Percentiles rank a stretch among this genome's conserved stretches.
These are phyloP conservation scores for Gaillardinia entomophila DNA, from an alignment of 805 yeast genomes.

Conservation along the genomic window DNA sequence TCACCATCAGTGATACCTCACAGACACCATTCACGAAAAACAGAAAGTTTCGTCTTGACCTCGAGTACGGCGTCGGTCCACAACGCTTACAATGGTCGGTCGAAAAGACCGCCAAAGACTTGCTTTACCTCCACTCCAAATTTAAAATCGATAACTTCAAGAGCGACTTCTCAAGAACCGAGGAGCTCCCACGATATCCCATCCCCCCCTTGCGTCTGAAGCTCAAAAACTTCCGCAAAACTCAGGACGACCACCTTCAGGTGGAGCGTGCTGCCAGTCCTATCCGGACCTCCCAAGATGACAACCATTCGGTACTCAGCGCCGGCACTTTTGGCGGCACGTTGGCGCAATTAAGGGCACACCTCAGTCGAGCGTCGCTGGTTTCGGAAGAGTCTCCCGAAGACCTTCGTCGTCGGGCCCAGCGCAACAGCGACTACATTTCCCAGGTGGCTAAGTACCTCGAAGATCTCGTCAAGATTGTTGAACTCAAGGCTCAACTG, in stretches of 20 bases:
- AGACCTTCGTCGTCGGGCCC: slow-evolving; percentile 15
- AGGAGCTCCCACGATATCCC: slow-evolving; percentile 42
- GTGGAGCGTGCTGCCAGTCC: not conserved
- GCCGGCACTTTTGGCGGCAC: slow-evolving; percentile 18
- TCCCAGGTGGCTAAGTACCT: slow-evolving; percentile 61
- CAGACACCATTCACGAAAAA: slow-evolving; percentile 33
- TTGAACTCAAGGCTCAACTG: slow-evolving; percentile 73
- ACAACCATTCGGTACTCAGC: slow-evolving; percentile 13
- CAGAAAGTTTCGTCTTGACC: slow-evolving; percentile 54
- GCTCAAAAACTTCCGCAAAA: not conserved
- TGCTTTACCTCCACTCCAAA: slow-evolving; percentile 64
- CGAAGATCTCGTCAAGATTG: slow-evolving; percentile 49
- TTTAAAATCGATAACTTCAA: slow-evolving; percentile 46
- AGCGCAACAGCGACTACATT: slow-evolving; percentile 33
- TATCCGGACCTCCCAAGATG: slow-evolving; percentile 5
- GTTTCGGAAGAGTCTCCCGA: slow-evolving; percentile 24
- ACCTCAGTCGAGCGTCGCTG: slow-evolving; percentile 20
- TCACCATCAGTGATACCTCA: slow-evolving; percentile 52
- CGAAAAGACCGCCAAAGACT: slow-evolving; percentile 63
- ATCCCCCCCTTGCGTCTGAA: slow-evolving; percentile 29
- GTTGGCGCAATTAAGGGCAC: slow-evolving; percentile 24
- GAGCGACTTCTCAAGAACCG: slow-evolving; percentile 24
- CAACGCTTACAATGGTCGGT: slow-evolving; percentile 77
- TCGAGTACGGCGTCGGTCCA: slow-evolving; percentile 88
- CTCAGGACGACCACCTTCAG: not conserved